These are phyloP conservation scores for Rhododendron ovatum DNA, from an alignment of 148 eudicot genomes.

Conservation along the genomic window DNA sequence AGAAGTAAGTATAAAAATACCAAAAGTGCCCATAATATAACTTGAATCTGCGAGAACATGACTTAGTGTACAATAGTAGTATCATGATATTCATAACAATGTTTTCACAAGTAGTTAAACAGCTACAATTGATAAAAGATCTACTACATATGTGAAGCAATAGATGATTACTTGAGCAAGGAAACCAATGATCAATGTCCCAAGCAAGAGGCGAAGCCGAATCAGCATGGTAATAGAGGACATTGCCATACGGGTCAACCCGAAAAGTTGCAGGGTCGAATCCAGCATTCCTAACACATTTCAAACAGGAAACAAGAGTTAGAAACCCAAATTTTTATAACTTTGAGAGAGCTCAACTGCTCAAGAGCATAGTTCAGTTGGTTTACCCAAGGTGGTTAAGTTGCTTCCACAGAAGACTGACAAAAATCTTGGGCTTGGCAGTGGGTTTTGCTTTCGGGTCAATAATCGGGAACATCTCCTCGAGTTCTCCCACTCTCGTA, in stretches of 20 bases:
- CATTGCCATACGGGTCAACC: constrained; percentile 94
- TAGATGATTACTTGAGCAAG: constrained; percentile 69
- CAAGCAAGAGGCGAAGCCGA: constrained; percentile 92
- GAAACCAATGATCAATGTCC: constrained; percentile 97
- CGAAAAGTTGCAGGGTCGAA: constrained; percentile 90
- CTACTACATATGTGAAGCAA: neutral
- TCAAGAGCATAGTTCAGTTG: neutral
- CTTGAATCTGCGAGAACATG: neutral
- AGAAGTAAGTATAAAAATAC: neutral
- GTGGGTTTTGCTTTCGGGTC: constrained; percentile 71
- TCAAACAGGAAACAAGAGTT: neutral
- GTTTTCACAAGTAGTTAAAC: neutral
- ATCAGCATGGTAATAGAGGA: constrained; percentile 87
- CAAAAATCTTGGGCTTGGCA: constrained; percentile 60
- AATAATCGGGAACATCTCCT: constrained; percentile 77
- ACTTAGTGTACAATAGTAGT: neutral
- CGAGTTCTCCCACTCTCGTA: constrained; percentile 54
- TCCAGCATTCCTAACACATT: constrained; percentile 71
- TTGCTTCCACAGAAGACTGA: constrained; percentile 89
- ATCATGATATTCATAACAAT: neutral
- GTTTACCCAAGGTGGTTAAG: constrained; percentile 92
- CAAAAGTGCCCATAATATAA: neutral
- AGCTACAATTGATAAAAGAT: neutral
- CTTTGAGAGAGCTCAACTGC: neutral
- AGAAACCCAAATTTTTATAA: neutral